A percentile compares a stretch with the other conserved stretches of the same genome.
These are phyloP conservation scores for Nigrospora sphaerica DNA, from an alignment of 2,329 filamentous ascomycete genomes.

Conservation along the genomic window DNA sequence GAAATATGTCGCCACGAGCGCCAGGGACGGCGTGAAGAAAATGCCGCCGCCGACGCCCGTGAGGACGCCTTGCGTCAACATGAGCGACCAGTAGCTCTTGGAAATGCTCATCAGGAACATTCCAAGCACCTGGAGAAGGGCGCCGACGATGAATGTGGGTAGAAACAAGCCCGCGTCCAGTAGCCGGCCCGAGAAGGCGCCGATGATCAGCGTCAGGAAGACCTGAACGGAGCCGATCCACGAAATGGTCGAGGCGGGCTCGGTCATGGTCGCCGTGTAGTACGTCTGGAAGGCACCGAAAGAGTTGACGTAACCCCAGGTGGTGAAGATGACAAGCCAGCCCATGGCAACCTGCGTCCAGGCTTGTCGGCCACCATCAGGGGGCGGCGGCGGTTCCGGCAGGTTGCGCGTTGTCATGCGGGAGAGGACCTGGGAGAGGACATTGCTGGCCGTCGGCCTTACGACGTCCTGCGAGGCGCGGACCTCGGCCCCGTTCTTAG, in stretches of 20 bases:
- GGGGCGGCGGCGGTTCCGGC: conserved; percentile 21
- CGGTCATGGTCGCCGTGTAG: conserved; percentile 26
- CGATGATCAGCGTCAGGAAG: conserved; percentile 33
- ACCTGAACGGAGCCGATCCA: conserved; percentile 38
- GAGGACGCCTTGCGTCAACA: conserved; percentile 41
- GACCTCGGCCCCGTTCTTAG: no score
- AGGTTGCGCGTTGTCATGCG: conserved; percentile 19
- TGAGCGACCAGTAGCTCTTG: conserved; percentile 39
- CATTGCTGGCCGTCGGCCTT: conserved; percentile 17
- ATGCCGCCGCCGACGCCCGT: conserved; percentile 45
- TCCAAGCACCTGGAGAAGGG: conserved; percentile 31
- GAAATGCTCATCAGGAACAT: conserved; percentile 35
- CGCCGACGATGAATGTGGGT: conserved; percentile 27
- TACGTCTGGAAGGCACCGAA: conserved; percentile 39
- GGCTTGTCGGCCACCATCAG: conserved; percentile 20
- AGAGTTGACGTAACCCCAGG: conserved; percentile 38
- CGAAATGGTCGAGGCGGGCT: conserved; percentile 29
- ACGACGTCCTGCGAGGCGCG: no score
- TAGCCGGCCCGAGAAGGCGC: conserved; percentile 32
- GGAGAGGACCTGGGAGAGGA: conserved; percentile 18
- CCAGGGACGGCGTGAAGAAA: conserved; percentile 50
- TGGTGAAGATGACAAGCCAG: conserved; percentile 34
- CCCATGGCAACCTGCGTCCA: conserved; percentile 28
- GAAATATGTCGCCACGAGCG: conserved; percentile 58
- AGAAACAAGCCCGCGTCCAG: conserved; percentile 37